Conservation (phyloP, 2,329 filamentous ascomycete genomes). For the Aureobasidium sp. region DNA sequence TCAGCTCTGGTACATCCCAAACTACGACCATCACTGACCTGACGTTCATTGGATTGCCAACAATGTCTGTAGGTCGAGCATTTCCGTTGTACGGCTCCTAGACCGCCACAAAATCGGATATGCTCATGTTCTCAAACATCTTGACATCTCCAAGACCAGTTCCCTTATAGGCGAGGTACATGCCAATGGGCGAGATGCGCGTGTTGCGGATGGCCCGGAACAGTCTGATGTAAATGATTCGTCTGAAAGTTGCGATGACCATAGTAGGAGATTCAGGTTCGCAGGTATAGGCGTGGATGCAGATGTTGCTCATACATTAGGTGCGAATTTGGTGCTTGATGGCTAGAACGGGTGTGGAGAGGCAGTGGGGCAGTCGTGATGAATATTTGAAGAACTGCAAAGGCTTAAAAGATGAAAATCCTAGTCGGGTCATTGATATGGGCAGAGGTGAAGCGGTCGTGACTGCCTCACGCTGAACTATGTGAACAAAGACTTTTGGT, state of each 20-base stretch:
- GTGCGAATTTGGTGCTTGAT: background rate
- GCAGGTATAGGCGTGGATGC: background rate
- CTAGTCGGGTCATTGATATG: background rate
- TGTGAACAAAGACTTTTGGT: background rate
- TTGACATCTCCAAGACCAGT: slow-evolving; percentile 17
- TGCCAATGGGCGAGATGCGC: slow-evolving; percentile 18
- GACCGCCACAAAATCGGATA: slow-evolving; percentile 18
- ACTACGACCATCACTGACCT: background rate
- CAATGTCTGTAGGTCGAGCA: slow-evolving; percentile 1
- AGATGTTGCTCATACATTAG: background rate
- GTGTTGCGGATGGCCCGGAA: slow-evolving; percentile 16
- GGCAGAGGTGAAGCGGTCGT: background rate
- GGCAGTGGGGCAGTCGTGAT: background rate
- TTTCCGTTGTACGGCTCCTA: slow-evolving; percentile 19
- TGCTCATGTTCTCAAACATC: slow-evolving; percentile 18
- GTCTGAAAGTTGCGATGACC: slow-evolving; percentile 2
- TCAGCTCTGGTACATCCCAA: background rate
- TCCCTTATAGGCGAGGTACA: slow-evolving; percentile 19
- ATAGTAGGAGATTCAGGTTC: background rate
- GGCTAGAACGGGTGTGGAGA: background rate
- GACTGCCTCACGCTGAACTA: background rate
- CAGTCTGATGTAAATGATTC: background rate
- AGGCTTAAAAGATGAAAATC: background rate
- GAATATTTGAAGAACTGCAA: background rate
- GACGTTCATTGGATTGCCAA: slow-evolving; percentile 1